These are phyloP conservation scores for Botryosphaeria dothidea DNA, from an alignment of 2,329 filamentous ascomycete species.

Conservation along the genomic window DNA sequence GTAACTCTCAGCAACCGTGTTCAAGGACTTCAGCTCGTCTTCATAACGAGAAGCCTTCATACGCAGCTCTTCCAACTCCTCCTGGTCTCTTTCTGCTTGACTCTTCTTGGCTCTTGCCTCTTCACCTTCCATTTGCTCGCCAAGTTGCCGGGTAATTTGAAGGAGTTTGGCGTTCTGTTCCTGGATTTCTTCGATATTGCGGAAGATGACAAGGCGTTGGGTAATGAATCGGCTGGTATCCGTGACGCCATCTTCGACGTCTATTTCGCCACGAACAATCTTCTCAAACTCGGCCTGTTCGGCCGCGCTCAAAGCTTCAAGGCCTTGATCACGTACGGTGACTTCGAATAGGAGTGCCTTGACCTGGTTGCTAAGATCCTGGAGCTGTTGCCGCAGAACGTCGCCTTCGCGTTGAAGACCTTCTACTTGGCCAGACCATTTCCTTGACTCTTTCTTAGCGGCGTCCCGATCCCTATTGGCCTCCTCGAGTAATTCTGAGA, in stretches of 20 bases:
- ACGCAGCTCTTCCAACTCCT: constrained; percentile 72
- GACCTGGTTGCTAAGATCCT: constrained; percentile 86
- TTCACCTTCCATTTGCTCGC: constrained; percentile 86
- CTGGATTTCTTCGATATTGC: constrained; percentile 79
- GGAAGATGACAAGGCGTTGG: constrained; percentile 86
- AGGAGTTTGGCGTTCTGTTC: constrained; percentile 85
- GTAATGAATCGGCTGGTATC: constrained; percentile 89
- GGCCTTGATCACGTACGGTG: constrained; percentile 77
- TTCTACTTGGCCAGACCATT: constrained; percentile 72
- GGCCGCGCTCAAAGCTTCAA: constrained; percentile 68
- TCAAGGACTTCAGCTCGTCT: constrained; percentile 81
- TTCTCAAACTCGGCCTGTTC: constrained; percentile 76
- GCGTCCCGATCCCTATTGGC: constrained; percentile 77
- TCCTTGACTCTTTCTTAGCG: constrained; percentile 76
- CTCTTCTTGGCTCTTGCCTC: constrained; percentile 68
- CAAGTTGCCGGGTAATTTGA: constrained; percentile 78
- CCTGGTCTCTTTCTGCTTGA: constrained; percentile 57
- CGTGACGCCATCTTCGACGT: constrained; percentile 71
- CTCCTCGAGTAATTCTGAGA: constrained; percentile 77
- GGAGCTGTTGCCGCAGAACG: constrained; percentile 81
- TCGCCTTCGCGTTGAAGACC: constrained; percentile 66
- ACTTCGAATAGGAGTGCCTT: constrained; percentile 88
- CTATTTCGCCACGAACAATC: constrained; percentile 70
- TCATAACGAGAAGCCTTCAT: constrained; percentile 75
- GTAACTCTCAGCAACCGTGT: constrained; percentile 85